Percentiles rank a stretch among this genome's conserved stretches.
These are phyloP conservation scores for Metschnikowia gelsemii DNA, from an alignment of 805 yeast species.

Conservation along the genomic window DNA sequence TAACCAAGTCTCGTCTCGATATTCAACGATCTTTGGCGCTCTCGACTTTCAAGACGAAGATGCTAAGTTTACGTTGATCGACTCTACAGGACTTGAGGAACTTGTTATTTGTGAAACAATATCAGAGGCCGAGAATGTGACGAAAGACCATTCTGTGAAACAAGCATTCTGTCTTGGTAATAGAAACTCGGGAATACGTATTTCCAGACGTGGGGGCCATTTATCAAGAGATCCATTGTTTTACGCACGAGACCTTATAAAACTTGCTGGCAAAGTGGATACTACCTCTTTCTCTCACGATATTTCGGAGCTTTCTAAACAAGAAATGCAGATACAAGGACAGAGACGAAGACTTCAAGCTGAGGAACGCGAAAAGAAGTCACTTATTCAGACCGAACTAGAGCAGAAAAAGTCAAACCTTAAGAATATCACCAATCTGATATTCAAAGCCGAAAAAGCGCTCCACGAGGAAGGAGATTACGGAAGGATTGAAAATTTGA, in stretches of 20 bases:
- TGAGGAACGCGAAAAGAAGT: conserved; percentile 16
- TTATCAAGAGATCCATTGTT: conserved; percentile 54
- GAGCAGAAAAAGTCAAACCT: conserved; percentile 15
- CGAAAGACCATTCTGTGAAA: conserved; percentile 37
- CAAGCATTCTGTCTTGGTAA: conserved; percentile 37
- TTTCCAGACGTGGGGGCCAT: conserved; percentile 41
- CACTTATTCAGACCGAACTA: conserved; percentile 11
- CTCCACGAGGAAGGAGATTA: conserved; percentile 47
- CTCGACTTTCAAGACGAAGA: conserved; percentile 55
- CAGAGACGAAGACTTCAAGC: conserved; percentile 19
- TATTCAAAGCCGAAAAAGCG: conserved; percentile 35
- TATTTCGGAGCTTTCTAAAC: conserved; percentile 15
- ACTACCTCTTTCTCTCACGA: conserved; percentile 20
- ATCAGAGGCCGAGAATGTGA: conserved; percentile 47
- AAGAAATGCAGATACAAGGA: conserved; percentile 18
- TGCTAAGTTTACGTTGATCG: conserved; percentile 63
- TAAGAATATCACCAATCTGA: conserved; percentile 22
- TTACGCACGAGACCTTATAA: conserved; percentile 34
- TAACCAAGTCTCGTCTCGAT: conserved; percentile 9
- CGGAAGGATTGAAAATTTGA: conserved; percentile 39
- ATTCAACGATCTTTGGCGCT: conserved; percentile 54
- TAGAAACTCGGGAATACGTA: conserved; percentile 45
- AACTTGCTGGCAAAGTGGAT: conserved; percentile 27
- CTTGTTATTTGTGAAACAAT: conserved; percentile 53
- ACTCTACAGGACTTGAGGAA: conserved; percentile 57